Conservation (phyloP, 495 filamentous ascomycete species). For the Tuber umbilicatum region DNA sequence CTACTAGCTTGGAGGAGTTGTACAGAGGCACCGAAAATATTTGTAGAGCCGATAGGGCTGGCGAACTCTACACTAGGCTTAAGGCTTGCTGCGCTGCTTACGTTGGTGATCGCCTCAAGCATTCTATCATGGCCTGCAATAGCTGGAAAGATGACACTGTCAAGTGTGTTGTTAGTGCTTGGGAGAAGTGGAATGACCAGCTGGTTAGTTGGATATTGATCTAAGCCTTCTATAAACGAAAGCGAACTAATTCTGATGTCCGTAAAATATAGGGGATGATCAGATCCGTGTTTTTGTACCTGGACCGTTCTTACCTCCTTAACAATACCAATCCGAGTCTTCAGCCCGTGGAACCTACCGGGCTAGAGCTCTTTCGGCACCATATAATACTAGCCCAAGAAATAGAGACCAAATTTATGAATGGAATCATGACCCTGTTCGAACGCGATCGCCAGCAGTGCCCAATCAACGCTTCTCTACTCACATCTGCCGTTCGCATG, state of each 20-base stretch:
- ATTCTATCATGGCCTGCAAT: conserved; percentile 49
- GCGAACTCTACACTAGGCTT: conserved; percentile 57
- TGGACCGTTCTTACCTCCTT: conserved; percentile 83
- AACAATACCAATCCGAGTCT: conserved; percentile 51
- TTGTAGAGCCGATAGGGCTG: conserved; percentile 66
- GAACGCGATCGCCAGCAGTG: conserved; percentile 57
- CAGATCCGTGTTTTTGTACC: conserved; percentile 80
- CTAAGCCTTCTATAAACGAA: conserved; percentile 6
- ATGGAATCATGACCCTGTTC: conserved; percentile 70
- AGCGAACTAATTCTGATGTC: background rate
- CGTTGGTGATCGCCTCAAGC: conserved; percentile 54
- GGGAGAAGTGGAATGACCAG: conserved; percentile 73
- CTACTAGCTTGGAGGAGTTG: conserved; percentile 70
- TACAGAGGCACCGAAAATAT: conserved; percentile 87
- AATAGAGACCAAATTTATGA: conserved; percentile 53
- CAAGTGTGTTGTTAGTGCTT: conserved; percentile 57
- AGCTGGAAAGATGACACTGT: conserved; percentile 57
- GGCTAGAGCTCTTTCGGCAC: conserved; percentile 53
- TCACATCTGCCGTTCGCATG: conserved; percentile 68
- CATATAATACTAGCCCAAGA: conserved; percentile 52
- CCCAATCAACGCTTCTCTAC: conserved; percentile 50
- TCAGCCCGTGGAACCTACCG: conserved; percentile 55
- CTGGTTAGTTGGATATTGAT: conserved; percentile 48
- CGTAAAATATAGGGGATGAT: conserved; percentile 55
- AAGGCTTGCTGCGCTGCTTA: conserved; percentile 57